Base-by-base conservation (phyloP, 495 filamentous ascomycete species). In the Penicillium antarcticum region DNA sequence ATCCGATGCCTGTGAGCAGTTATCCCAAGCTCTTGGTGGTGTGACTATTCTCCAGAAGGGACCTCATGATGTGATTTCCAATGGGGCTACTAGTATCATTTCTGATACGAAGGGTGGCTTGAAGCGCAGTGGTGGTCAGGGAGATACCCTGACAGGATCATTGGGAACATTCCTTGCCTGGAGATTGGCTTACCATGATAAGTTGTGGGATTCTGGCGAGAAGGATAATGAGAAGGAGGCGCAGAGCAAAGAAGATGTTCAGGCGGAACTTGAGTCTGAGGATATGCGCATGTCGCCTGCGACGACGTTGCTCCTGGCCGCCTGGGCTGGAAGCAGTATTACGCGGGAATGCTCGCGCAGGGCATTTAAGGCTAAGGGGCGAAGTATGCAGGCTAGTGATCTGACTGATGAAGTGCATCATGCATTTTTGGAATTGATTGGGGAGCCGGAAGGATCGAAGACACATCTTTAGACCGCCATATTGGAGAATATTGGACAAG, bases 31-130 rank as follows among this genome's bases (percentile, higher is more conserved):
- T 5, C 81, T 97, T 11, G 91, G 89, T 3, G 94, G 95, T 12
- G 89, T 96, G 26, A 91, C 89, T 5, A 86, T 97, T 40, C 68
- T 97, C 54, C 87, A 96, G 64, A 98, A 98, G 71, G 94, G 94
- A 26, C 62, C 67, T n/a, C 82, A 81, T 43, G 94, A 98, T 66
- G 82, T 87, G 51, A 88, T 98, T 53, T 87, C 84, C 6, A 91
- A 96, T 63, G 94, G 94, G 14, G 77, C 80, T 41, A 77, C 75
- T 12, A 94, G 88, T 40, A 65, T 89, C 29, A 75, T 87, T 18
- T 85, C 84, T 36, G 90, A 95, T 59, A 62, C 87, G 18, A 67
- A 80, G 57, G 94, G 94, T 6, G 92, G 94, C 3, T 62, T 83
- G 60, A 98, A 98, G 80, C 77, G 94, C 48, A 92, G 87, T 46